A percentile compares a stretch with the other conserved stretches of the same genome.
Evolutionary conservation across 345 rosid genomes (phyloP).

Genomic region (Passiflora organensis): DNA sequence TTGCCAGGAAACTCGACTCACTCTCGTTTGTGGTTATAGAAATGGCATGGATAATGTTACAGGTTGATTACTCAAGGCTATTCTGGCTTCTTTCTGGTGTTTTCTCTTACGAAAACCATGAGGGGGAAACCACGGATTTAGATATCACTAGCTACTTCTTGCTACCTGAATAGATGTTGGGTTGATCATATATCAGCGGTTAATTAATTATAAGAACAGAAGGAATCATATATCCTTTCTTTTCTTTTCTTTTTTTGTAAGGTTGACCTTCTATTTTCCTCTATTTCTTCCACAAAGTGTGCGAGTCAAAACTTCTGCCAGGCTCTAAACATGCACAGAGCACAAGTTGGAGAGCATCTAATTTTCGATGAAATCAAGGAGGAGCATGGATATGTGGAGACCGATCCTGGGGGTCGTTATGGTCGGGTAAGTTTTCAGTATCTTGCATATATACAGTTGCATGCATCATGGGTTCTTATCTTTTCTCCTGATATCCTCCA

Average conservation of each 20-base stretch:
- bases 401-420: constrained; percentile 48
- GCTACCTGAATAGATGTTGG: background rate
- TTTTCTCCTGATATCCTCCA: too few relatives aligned
- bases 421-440: constrained; percentile 37
- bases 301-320: background rate
- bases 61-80: constrained; percentile 31
- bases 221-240: background rate
- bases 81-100: constrained; percentile 32
- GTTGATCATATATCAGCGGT: too few relatives aligned
- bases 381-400: constrained; percentile 25
- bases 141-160: background rate
- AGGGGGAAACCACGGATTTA: constrained; percentile 33
- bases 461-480: background rate
- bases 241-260: background rate
- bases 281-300: constrained; percentile 2
- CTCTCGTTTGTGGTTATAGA: constrained; percentile 23
- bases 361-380: constrained; percentile 12
- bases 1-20: constrained; percentile 5
- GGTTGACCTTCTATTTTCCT: background rate
- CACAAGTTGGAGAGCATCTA: constrained; percentile 11
- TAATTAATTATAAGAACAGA: too few relatives aligned
- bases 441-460: background rate
- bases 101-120: constrained; percentile 39
- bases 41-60: constrained; percentile 29
- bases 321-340: constrained; percentile 21